Percentiles rank a stretch among this genome's conserved stretches.
Conservation (phyloP, 371 early-diverging fungal genomes). For the Mucor saturninus region DNA sequence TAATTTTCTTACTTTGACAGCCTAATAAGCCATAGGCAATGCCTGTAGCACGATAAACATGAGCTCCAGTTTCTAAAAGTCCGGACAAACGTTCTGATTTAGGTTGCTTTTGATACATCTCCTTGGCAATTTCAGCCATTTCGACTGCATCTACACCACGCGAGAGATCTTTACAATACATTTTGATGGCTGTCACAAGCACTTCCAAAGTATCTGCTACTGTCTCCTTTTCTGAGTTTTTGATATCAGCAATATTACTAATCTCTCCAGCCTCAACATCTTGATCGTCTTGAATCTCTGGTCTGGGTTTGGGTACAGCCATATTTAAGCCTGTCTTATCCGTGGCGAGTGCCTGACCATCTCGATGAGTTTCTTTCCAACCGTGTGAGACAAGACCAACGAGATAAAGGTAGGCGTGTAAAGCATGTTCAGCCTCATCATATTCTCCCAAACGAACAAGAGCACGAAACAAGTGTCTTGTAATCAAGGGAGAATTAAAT, state of each 20-base stretch:
- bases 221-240: slow-evolving; percentile 35
- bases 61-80: slow-evolving; percentile 27
- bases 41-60: slow-evolving; percentile 63
- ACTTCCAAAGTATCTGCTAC: slow-evolving; percentile 44
- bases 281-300: slow-evolving; percentile 14
- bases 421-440: slow-evolving; percentile 74
- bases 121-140: slow-evolving; percentile 51
- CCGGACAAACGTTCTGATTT: not conserved
- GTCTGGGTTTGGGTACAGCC: slow-evolving; percentile 24
- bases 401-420: slow-evolving; percentile 66
- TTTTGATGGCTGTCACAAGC: slow-evolving; percentile 49
- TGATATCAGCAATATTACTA: slow-evolving; percentile 31
- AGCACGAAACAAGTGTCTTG: slow-evolving; percentile 68
- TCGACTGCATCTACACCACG: slow-evolving; percentile 53
- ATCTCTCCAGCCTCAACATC: slow-evolving; percentile 3
- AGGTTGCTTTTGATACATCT: slow-evolving; percentile 32
- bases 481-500: slow-evolving; percentile 74
- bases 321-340: slow-evolving; percentile 30
- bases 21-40: slow-evolving; percentile 68
- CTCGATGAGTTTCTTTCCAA: slow-evolving; percentile 29
- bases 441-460: slow-evolving; percentile 70
- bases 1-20: slow-evolving; percentile 53
- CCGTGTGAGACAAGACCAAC: slow-evolving; percentile 49
- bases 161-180: slow-evolving; percentile 54
- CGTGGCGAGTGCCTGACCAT: slow-evolving; percentile 39